Evolutionary conservation across 257 asterid genomes (phyloP).

Genomic region (Leonotis leonurus): DNA sequence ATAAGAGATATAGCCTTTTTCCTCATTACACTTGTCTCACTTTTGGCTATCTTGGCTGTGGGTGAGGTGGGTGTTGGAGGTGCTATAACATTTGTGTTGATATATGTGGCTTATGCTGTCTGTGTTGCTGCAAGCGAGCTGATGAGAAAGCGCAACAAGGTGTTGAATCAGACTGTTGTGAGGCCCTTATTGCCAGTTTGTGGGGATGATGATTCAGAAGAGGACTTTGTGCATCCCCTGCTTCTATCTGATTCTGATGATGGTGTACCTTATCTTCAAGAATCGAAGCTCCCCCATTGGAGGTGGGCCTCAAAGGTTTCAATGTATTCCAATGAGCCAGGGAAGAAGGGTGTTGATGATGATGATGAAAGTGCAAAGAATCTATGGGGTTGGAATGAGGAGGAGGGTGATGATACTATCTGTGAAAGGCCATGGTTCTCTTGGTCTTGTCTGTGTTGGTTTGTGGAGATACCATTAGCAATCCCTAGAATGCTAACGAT

Average conservation of each 20-base stretch:
- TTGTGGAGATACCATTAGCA: slow-evolving; percentile 76
- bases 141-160: slow-evolving; percentile 63
- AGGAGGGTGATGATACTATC: slow-evolving; percentile 39
- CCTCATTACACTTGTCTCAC: slow-evolving; percentile 48
- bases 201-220: slow-evolving; percentile 81
- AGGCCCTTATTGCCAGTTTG: slow-evolving; percentile 85
- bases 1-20: slow-evolving; percentile 70
- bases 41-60: slow-evolving; percentile 52
- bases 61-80: slow-evolving; percentile 60
- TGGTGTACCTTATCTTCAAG: slow-evolving; percentile 23
- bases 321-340: slow-evolving; percentile 75
- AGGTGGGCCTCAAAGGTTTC: slow-evolving; percentile 99
- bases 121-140: slow-evolving; percentile 89
- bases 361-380: slow-evolving; percentile 56
- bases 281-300: slow-evolving; percentile 76
- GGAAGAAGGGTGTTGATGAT: slow-evolving; percentile 14
- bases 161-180: slow-evolving; percentile 56
- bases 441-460: slow-evolving; percentile 39
- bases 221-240: slow-evolving; percentile 18
- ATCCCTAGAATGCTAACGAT: slow-evolving; percentile 83
- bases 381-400: slow-evolving; percentile 93
- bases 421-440: slow-evolving; percentile 21
- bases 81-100: slow-evolving; percentile 59
- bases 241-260: slow-evolving; percentile 47
- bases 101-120: slow-evolving; percentile 65